Conservation (phyloP, 768 basidiomycete genomes). For the Amanita thiersii region DNA sequence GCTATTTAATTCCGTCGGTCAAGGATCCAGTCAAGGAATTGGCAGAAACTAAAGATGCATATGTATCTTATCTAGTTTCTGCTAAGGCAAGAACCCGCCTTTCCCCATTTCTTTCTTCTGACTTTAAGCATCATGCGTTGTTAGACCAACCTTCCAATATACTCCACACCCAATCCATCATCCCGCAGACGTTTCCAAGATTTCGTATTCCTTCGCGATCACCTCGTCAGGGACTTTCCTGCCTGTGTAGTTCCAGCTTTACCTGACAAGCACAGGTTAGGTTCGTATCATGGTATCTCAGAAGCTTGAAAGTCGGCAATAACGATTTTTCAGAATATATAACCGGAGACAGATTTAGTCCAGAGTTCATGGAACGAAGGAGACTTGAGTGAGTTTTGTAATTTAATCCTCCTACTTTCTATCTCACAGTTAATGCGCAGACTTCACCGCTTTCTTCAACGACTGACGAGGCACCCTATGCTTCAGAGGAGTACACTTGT, state of each 20-base stretch:
- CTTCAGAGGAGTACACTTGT: conserved; percentile 85
- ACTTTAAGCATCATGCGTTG: too few relatives aligned
- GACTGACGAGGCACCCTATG: conserved; percentile 89
- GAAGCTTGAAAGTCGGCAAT: not conserved
- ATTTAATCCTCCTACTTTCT: not conserved
- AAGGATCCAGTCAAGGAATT: conserved; percentile 94
- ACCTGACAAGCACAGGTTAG: conserved; percentile 93
- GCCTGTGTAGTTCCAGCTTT: conserved; percentile 97
- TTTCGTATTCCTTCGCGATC: conserved; percentile 88
- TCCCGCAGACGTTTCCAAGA: conserved; percentile 91
- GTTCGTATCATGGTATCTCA: conserved; percentile 40
- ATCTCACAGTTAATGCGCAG: conserved; percentile 30
- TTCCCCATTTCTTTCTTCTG: too few relatives aligned
- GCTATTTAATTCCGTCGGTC: conserved; percentile 73
- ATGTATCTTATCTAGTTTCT: conserved; percentile 88
- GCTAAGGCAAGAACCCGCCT: conserved; percentile 56
- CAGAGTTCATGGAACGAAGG: conserved; percentile 93
- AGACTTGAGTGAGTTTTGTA: conserved; percentile 62
- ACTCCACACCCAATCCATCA: conserved; percentile 65
- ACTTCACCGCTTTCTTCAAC: conserved; percentile 86
- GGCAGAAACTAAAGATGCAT: conserved; percentile 94
- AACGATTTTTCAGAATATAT: conserved; percentile 66
- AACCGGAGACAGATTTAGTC: conserved; percentile 94
- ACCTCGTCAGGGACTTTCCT: conserved; percentile 86
- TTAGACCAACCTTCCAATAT: conserved; percentile 91